Evolutionary conservation across 106 monocot species (phyloP), one percentile per base, ranked within the genome.

Genomic region (Dioscorea alata): DNA sequence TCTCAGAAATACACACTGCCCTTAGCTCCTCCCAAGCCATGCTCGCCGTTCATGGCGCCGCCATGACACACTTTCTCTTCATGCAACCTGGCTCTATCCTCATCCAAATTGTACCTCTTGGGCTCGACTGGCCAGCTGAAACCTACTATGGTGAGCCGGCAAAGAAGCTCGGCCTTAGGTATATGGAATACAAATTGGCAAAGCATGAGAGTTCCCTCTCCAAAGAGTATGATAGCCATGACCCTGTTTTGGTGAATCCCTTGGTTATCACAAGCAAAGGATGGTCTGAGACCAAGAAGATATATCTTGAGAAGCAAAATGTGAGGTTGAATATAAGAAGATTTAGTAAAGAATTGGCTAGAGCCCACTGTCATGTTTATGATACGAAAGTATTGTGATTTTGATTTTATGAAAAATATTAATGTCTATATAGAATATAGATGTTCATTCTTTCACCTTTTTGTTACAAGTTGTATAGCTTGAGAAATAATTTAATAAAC

Each of bases 11-110:
- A 56, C 67, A 85, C 71, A 19, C 8, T 0, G 75, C 67, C 4
- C 75, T 94, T 9, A 57, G 61, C 50, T 61, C 82, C 20, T 62
- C 87, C 22, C 74, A 90, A 66, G 94, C 74, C 5, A 81, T 94
- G 90, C 28, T 94, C n/a, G 87, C 82, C 23, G 90, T 94, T 8
- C 94, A 94, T 42, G 94, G 94, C 19, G 94, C 94, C 4, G 94
- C 90, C 57, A 74, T 90, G 82, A 94, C 94, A 4, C 94, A 94
- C 75, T 77, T 94, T 63, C 65, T 94, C 13, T 87, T 94, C 82
- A 74, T 94, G 84, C 75, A 79, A 0, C 94, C 86, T 2, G 74
- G 68, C 19, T 25, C 90, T 4, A 74, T 75, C 22, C 76, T 94
- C 20, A 63, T 94, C 42, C 94, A 94, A 61, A 73, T 94, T 60